Conservation (phyloP, 371 early-diverging fungal genomes). For the Mortierella sp. region DNA sequence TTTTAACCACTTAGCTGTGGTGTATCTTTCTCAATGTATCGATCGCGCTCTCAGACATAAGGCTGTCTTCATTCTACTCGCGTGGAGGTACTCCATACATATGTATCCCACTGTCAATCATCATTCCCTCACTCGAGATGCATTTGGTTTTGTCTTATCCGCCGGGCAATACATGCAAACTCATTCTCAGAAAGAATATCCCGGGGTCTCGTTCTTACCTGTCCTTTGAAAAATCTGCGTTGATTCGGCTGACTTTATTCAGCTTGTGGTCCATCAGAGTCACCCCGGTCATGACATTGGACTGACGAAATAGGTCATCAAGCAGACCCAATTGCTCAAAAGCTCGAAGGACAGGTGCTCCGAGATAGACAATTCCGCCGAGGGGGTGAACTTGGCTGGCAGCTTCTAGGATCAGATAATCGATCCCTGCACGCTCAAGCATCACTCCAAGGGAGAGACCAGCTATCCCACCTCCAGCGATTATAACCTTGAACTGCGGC, state of each 20-base stretch:
- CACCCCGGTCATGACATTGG: conserved; percentile 37
- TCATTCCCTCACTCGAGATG: no score
- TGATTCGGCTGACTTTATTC: conserved; percentile 22
- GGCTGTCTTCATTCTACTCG: no score
- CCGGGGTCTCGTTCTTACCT: conserved; percentile 8
- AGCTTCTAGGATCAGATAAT: conserved; percentile 47
- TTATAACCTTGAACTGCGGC: conserved; percentile 39
- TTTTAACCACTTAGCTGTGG: neutral
- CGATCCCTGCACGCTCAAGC: conserved; percentile 52
- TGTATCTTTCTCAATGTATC: no score
- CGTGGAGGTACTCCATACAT: no score
- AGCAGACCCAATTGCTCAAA: conserved; percentile 47
- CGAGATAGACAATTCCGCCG: conserved; percentile 27
- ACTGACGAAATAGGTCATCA: conserved; percentile 33
- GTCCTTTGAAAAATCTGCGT: conserved; percentile 19
- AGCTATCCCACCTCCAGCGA: conserved; percentile 44
- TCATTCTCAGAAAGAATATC: no score
- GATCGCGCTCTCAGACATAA: no score
- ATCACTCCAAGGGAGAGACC: conserved; percentile 42
- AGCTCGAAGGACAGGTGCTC: conserved; percentile 24
- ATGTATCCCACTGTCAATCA: no score
- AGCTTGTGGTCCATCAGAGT: conserved; percentile 26
- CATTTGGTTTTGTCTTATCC: no score
- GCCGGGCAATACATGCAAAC: no score
- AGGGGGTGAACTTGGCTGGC: conserved; percentile 15